Percentiles rank a stretch among this genome's conserved stretches.
Conservation (phyloP, 2,329 filamentous ascomycete genomes). For the Xylaria arbuscula region DNA sequence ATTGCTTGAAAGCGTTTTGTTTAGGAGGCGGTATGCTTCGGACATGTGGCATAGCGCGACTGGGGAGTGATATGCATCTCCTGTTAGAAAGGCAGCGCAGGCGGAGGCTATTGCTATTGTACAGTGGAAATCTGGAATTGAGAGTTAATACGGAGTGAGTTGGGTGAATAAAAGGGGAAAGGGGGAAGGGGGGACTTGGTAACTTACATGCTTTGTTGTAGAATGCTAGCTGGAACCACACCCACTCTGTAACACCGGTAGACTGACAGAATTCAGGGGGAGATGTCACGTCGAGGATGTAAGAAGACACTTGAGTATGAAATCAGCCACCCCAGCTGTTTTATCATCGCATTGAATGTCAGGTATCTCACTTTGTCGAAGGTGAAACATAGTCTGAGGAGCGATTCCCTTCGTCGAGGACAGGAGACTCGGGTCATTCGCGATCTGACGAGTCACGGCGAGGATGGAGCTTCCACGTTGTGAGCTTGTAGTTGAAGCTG, state of each 20-base stretch:
- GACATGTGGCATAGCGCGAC: slow-evolving; percentile 41
- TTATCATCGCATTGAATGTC: neutral
- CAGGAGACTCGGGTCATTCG: slow-evolving; percentile 14
- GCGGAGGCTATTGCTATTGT: slow-evolving; percentile 31
- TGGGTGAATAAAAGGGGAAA: too few species aligned
- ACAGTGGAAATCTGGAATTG: slow-evolving; percentile 33
- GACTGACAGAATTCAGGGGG: slow-evolving; percentile 29
- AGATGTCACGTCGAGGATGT: slow-evolving; percentile 23
- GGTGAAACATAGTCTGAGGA: slow-evolving; percentile 19
- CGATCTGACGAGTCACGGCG: slow-evolving; percentile 23
- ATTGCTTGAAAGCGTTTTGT: slow-evolving; percentile 37
- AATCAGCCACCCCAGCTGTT: neutral
- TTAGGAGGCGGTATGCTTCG: slow-evolving; percentile 41
- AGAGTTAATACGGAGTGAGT: neutral
- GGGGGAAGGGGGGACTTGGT: neutral
- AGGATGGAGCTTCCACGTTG: slow-evolving; percentile 10
- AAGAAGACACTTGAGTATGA: slow-evolving; percentile 25
- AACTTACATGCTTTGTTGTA: slow-evolving; percentile 36
- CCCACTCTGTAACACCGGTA: slow-evolving; percentile 14
- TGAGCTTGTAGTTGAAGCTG: neutral
- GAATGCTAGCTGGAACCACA: slow-evolving; percentile 34
- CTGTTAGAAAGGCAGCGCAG: slow-evolving; percentile 30
- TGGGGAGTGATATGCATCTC: slow-evolving; percentile 20
- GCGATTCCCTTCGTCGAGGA: slow-evolving; percentile 11
- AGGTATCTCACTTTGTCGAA: slow-evolving; percentile 25